These are phyloP conservation scores for Annulohypoxylon truncatum DNA, from an alignment of 2,329 filamentous ascomycete genomes.

Conservation along the genomic window DNA sequence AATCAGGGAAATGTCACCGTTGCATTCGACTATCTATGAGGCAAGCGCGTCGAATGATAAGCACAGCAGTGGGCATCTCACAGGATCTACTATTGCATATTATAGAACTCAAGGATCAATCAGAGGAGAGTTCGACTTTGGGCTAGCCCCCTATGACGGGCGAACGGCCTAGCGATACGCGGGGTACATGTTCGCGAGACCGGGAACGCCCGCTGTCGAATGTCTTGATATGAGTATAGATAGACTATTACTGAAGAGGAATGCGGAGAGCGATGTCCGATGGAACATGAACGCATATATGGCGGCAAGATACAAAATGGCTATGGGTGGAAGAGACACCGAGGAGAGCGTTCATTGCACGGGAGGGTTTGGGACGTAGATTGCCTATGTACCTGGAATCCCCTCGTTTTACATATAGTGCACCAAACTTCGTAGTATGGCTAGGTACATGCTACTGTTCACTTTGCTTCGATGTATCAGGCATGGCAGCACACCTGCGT, in stretches of 20 bases:
- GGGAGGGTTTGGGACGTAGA: neutral
- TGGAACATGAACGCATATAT: neutral
- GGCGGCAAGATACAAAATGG: neutral
- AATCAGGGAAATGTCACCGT: neutral
- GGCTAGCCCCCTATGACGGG: neutral
- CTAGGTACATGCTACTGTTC: neutral
- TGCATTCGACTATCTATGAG: constrained; percentile 2
- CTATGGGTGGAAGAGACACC: neutral
- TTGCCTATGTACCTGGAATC: neutral
- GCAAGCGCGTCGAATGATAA: neutral
- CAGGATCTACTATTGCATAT: constrained; percentile 10
- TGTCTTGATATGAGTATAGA: neutral
- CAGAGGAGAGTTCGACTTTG: neutral
- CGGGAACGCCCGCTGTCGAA: constrained; percentile 17
- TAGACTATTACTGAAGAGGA: constrained; percentile 9
- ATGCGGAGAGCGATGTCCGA: constrained; percentile 21
- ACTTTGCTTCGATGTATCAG: neutral
- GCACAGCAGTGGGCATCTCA: neutral
- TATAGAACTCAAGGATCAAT: constrained; percentile 3
- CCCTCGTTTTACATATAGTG: neutral
- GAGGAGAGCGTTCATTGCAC: neutral
- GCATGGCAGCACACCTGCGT: neutral
- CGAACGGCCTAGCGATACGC: constrained; percentile 8
- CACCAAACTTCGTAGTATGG: neutral
- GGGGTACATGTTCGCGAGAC: constrained; percentile 27